Evolutionary conservation across 2,329 filamentous ascomycete genomes (phyloP).

Genomic region (Grosmannia huntii): DNA sequence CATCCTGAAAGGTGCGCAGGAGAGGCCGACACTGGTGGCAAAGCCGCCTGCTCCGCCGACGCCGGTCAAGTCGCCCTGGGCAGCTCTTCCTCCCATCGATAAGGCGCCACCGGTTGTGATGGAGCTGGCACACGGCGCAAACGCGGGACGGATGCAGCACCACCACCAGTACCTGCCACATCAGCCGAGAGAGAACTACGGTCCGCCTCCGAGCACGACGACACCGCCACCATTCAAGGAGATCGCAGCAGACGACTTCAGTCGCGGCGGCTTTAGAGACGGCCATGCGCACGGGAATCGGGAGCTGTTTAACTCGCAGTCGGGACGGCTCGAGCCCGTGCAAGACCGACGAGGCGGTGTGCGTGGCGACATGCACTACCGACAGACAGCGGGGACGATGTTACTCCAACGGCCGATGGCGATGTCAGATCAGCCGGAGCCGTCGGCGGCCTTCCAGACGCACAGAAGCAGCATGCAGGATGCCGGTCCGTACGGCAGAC

Average conservation of each 20-base stretch:
- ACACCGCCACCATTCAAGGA: constrained; percentile 54
- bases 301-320: constrained; percentile 91
- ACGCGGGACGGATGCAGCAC: neutral
- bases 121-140: constrained; percentile 28
- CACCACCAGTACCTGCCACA: constrained; percentile 4
- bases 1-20: constrained; percentile 52
- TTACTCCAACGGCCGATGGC: constrained; percentile 62
- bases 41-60: constrained; percentile 56
- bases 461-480: constrained; percentile 54
- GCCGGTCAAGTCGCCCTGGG: constrained; percentile 86
- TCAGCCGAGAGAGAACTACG: constrained; percentile 40
- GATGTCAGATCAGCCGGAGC: constrained; percentile 54
- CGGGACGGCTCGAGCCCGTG: constrained; percentile 83
- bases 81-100: constrained; percentile 70
- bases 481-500: constrained; percentile 55
- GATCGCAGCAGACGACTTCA: constrained; percentile 90
- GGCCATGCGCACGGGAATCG: constrained; percentile 47
- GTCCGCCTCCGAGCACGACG: constrained; percentile 12
- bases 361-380: constrained; percentile 52
- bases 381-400: constrained; percentile 46
- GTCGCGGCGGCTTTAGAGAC: constrained; percentile 69
- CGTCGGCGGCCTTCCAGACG: constrained; percentile 77
- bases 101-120: constrained; percentile 58
- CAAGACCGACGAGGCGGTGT: constrained; percentile 60
- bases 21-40: constrained; percentile 60